Conservation (phyloP, 345 rosid genomes). For the Camelina laxa region DNA sequence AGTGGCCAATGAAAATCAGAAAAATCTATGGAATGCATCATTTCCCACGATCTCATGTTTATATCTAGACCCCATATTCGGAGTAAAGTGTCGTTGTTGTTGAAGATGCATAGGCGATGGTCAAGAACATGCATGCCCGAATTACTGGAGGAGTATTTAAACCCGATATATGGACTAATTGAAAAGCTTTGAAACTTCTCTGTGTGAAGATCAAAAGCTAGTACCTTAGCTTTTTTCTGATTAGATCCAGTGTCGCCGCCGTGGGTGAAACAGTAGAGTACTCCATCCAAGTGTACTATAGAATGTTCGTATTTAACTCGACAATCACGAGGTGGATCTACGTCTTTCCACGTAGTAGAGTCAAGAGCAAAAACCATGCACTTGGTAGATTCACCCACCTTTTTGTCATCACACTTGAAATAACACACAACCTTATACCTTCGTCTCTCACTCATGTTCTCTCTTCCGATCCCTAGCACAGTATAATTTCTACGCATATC, state of each 20-base stretch:
- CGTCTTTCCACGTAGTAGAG: slow-evolving; percentile 21
- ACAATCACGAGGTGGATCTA: slow-evolving; percentile 7
- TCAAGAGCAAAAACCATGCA: slow-evolving; percentile 27
- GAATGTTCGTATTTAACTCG: background rate
- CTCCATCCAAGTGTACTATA: slow-evolving; percentile 4
- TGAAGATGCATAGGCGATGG: slow-evolving; percentile 25
- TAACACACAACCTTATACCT: background rate
- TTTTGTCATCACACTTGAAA: no score
- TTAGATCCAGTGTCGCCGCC: no score
- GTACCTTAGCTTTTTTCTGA: background rate
- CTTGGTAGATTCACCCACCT: background rate
- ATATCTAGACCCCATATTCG: slow-evolving; percentile 15
- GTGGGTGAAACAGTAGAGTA: slow-evolving; percentile 2
- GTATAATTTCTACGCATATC: background rate
- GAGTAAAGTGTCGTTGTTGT: background rate
- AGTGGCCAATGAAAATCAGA: no score
- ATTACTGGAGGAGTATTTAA: background rate
- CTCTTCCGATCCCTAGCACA: slow-evolving; percentile 5
- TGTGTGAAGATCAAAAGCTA: slow-evolving; percentile 26
- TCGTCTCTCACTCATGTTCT: background rate
- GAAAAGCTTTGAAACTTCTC: slow-evolving; percentile 10
- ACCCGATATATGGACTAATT: background rate
- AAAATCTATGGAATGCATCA: slow-evolving; percentile 6
- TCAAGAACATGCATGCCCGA: slow-evolving; percentile 12
- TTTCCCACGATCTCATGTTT: slow-evolving; percentile 22